phyloP scores from a whole-genome alignment of 345 rosid species.

The Acer campestre region DNA sequence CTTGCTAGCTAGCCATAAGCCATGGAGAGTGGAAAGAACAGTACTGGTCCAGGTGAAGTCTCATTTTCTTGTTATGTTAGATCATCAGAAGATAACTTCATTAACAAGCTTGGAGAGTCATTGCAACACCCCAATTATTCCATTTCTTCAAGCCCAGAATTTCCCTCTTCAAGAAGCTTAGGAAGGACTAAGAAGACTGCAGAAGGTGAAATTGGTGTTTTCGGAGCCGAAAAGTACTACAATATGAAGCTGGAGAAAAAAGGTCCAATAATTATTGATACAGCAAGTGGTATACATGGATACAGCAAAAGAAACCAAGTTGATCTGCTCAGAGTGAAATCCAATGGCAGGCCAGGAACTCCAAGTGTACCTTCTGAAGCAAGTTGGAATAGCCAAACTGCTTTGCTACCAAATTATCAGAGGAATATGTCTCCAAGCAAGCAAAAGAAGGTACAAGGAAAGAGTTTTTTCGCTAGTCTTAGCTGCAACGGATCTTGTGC shows the following conservation, averaged over 20 bases:
- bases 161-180: slow-evolving; percentile 24
- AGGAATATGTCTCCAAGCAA: slow-evolving; percentile 26
- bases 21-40: slow-evolving; percentile 34
- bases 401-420: slow-evolving; percentile 28
- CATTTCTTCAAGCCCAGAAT: slow-evolving; percentile 23
- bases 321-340: slow-evolving; percentile 26
- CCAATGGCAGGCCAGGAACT: slow-evolving; percentile 41
- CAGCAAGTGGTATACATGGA: slow-evolving; percentile 16
- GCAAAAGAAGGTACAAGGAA: slow-evolving; percentile 34
- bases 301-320: slow-evolving; percentile 22
- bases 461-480: slow-evolving; percentile 43
- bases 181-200: slow-evolving; percentile 25
- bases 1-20: neutral
- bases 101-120: slow-evolving; percentile 34
- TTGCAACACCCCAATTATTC: slow-evolving; percentile 26
- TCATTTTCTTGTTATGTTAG: slow-evolving; percentile 44
- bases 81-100: slow-evolving; percentile 34
- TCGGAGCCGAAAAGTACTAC: slow-evolving; percentile 61
- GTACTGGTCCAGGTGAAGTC: slow-evolving; percentile 34
- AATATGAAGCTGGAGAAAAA: slow-evolving; percentile 41
- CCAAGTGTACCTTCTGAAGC: slow-evolving; percentile 50
- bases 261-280: slow-evolving; percentile 21
- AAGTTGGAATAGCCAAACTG: slow-evolving; percentile 50
- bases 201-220: slow-evolving; percentile 50
- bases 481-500: slow-evolving; percentile 53